Evolutionary conservation across 176 grass and related monocot genomes (phyloP).

Genomic region (Aegilops umbellulata): DNA sequence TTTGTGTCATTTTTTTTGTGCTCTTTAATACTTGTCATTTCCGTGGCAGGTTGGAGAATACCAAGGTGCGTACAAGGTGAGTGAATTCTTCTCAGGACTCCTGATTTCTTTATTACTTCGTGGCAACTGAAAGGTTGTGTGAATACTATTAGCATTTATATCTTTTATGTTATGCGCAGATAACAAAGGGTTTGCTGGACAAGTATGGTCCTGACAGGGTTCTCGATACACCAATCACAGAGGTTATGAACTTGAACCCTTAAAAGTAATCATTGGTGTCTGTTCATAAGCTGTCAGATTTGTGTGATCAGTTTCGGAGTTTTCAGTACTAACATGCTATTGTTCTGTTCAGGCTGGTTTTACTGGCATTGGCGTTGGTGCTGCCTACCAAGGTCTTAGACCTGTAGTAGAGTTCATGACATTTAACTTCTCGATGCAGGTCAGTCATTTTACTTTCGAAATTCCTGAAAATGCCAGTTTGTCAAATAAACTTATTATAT

Average conservation of each 20-base stretch:
- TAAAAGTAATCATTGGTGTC: neutral
- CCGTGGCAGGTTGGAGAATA: conserved; percentile 84
- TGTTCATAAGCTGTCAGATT: neutral
- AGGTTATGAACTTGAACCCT: conserved; percentile 41
- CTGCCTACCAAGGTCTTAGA: conserved; percentile 90
- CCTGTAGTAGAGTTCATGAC: conserved; percentile 98
- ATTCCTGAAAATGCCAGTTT: neutral
- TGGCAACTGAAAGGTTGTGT: neutral
- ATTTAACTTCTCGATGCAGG: conserved; percentile 99
- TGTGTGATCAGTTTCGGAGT: neutral
- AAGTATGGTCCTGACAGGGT: conserved; percentile 99
- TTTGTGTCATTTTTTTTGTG: neutral
- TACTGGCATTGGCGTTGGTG: conserved; percentile 94
- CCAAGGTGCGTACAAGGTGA: conserved; percentile 95
- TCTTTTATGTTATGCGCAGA: conserved; percentile 46
- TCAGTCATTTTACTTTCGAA: conserved; percentile 10
- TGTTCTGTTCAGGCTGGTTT: conserved; percentile 79
- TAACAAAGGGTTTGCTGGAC: conserved; percentile 93
- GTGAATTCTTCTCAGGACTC: conserved; percentile 17
- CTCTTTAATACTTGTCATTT: conserved; percentile 14
- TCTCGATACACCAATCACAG: conserved; percentile 97
- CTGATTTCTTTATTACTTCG: neutral
- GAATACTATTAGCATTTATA: neutral
- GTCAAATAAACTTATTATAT: neutral
- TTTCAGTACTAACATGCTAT: neutral